Evolutionary conservation across 495 filamentous ascomycete species (phyloP), one percentile per base, ranked within the genome.

Genomic region (Tuber microsphaerosporum): DNA sequence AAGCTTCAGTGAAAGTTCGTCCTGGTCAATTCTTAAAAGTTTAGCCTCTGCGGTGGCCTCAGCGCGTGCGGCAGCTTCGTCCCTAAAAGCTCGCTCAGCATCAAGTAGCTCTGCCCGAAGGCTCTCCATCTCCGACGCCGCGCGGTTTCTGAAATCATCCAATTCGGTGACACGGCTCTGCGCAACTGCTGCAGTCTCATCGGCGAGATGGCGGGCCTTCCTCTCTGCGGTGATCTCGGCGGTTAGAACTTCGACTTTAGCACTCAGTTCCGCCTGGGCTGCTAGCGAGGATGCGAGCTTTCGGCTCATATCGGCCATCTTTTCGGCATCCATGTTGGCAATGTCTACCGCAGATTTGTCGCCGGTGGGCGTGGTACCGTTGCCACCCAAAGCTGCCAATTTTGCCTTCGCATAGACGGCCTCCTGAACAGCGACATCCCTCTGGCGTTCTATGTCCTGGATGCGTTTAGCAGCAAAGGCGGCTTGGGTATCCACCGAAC

Each of bases 331-430:
- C 74, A 83, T 83, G 37, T 71, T 78, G 31, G 80, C 81, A 68
- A 79, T 81, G 42, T 83, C 81, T 65, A 65, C 26, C 19, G 79
- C 76, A 2, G 73, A 75, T 41, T 71, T 77, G 31, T 80, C 81
- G 16, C 81, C 80, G 1, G 76, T 71, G 17, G 75, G 74, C 22
- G 81, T 68, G 26, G 81, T 71, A 20, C 70, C 41, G 48, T 69
- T 75, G 41, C 81, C 81, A 45, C 81, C 81, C 16, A 83, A 68
- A 34, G 93, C 94, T 56, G 94, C 95, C 26, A 97, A 86, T 81
- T 93, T 97, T 10, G 96, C 92, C 81, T 97, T 97, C 37, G 94
- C 93, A 85, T 97, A 98, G 1, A 93, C 92, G 0, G 96, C 95
- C 84, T 98, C 96, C 76, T 89, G 91, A 61, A 99, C 88, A 26